Conservation (phyloP, 345 rosid species). For the Jatropha curcas region DNA sequence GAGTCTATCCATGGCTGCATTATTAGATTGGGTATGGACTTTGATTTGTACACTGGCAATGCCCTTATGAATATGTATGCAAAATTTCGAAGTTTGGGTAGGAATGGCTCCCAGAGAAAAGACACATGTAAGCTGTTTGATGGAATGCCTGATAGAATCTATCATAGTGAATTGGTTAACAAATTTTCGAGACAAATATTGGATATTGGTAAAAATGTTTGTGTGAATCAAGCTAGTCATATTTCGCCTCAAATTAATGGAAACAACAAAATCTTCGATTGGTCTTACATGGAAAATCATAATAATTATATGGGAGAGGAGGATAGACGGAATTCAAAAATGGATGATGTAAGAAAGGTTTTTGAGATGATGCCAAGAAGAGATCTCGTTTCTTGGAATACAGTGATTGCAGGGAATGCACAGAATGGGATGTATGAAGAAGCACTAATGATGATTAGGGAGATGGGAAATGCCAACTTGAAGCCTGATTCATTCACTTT, state of each 20-base stretch:
- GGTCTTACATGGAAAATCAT: not conserved
- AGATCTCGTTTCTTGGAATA: slow-evolving; percentile 86
- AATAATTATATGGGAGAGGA: not conserved
- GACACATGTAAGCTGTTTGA: slow-evolving; percentile 34
- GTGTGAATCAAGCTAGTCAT: not conserved
- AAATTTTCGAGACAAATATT: not conserved
- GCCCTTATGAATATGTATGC: slow-evolving; percentile 90
- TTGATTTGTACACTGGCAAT: slow-evolving; percentile 70
- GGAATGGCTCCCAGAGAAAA: not conserved
- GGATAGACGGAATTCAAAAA: slow-evolving; percentile 11
- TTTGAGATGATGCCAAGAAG: slow-evolving; percentile 71
- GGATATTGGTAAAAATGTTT: not conserved
- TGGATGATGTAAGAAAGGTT: slow-evolving; percentile 52
- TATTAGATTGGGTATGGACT: slow-evolving; percentile 58
- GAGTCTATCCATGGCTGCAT: slow-evolving; percentile 75
- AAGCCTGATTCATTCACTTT: slow-evolving; percentile 80
- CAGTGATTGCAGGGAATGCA: slow-evolving; percentile 65
- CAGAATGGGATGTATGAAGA: slow-evolving; percentile 65
- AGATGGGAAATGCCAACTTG: slow-evolving; percentile 54
- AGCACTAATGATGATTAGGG: slow-evolving; percentile 64
- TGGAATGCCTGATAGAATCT: slow-evolving; percentile 39
- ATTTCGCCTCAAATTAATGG: not conserved
- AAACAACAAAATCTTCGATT: not conserved
- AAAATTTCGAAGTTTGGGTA: slow-evolving; percentile 38
- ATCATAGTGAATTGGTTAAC: not conserved